Evolutionary conservation across 495 filamentous ascomycete genomes (phyloP).

Genomic region (Lasiosphaeria miniovina): DNA sequence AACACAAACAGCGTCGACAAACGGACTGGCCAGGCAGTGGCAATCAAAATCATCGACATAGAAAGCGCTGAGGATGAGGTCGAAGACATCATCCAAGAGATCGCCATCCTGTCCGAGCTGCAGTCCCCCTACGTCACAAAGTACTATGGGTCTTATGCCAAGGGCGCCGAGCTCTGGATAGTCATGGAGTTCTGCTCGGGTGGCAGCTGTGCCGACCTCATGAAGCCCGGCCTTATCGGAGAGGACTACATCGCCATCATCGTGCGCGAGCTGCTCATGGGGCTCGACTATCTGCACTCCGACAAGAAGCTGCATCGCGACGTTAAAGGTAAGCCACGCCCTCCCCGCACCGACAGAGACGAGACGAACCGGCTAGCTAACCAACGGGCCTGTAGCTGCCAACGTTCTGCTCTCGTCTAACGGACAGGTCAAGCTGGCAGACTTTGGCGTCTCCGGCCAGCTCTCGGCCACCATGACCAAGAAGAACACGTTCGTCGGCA

Average conservation of each 20-base stretch:
- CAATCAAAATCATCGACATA: conserved; percentile 96
- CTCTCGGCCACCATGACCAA: conserved; percentile 99
- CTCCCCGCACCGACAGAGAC: conserved; percentile 4
- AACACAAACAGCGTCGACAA: conserved; percentile 65
- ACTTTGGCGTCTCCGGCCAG: conserved; percentile 96
- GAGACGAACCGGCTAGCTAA: background rate
- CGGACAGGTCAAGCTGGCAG: conserved; percentile 94
- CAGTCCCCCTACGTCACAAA: conserved; percentile 93
- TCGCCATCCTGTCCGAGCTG: conserved; percentile 90
- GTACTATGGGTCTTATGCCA: conserved; percentile 93
- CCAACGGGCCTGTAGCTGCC: conserved; percentile 56
- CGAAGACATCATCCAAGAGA: conserved; percentile 97
- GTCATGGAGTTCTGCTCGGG: conserved; percentile 94
- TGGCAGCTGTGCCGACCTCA: conserved; percentile 85
- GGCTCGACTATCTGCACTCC: conserved; percentile 86
- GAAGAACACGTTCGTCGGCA: conserved; percentile 98
- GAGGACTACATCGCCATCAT: conserved; percentile 97
- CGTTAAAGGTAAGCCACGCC: conserved; percentile 73
- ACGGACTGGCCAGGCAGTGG: conserved; percentile 78
- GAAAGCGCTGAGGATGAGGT: conserved; percentile 98
- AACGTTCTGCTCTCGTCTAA: conserved; percentile 83
- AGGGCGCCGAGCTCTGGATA: conserved; percentile 96
- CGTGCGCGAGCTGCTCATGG: conserved; percentile 80
- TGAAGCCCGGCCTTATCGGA: conserved; percentile 87
- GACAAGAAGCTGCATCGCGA: conserved; percentile 97